These are phyloP conservation scores for Acer saccharum DNA, from an alignment of 345 rosid species.

Conservation along the genomic window DNA sequence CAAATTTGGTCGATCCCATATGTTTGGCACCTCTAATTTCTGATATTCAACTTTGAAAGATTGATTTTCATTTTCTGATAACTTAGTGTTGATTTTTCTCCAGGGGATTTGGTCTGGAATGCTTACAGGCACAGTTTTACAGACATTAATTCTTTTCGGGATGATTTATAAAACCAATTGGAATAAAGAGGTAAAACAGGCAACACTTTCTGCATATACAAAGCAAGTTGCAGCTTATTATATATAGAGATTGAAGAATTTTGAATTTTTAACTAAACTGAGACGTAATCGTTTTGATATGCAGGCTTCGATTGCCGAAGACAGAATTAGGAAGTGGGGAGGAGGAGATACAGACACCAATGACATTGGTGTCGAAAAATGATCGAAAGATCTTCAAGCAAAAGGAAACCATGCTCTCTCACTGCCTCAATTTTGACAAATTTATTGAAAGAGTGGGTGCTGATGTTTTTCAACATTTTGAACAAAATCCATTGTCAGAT, in stretches of 20 bases:
- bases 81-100: not conserved
- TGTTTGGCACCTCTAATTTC: too few species aligned
- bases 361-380: not conserved
- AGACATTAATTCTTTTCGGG: conserved; percentile 50
- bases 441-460: not conserved
- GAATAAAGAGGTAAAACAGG: conserved; percentile 54
- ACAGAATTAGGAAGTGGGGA: conserved; percentile 69
- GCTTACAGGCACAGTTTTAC: conserved; percentile 64
- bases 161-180: conserved; percentile 76
- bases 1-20: too few species aligned
- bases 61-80: not conserved
- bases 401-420: not conserved
- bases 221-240: not conserved
- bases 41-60: not conserved
- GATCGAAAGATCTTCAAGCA: not conserved
- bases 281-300: not conserved
- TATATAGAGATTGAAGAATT: not conserved
- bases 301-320: conserved; percentile 76
- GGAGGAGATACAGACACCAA: conserved; percentile 38
- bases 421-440: not conserved
- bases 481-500: not conserved
- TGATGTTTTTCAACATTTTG: not conserved
- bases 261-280: not conserved
- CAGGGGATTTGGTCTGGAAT: conserved; percentile 87
- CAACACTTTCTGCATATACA: conserved; percentile 2